Conservation (phyloP, 2,329 filamentous ascomycete genomes). For the Ascomycota sp. region DNA sequence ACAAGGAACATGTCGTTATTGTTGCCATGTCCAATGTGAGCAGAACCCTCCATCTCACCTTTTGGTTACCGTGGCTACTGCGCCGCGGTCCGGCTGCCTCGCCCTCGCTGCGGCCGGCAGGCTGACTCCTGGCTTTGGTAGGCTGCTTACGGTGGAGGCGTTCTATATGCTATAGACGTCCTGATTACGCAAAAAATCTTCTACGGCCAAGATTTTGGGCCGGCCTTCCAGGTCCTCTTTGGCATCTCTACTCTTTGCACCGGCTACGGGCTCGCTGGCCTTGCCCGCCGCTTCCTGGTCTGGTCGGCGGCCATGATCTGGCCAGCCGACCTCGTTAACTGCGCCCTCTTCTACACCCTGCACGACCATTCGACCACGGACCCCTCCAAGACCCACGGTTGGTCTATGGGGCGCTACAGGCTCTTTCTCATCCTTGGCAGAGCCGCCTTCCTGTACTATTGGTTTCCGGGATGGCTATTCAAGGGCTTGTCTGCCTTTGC, state of each 20-base stretch:
- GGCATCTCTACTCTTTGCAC: constrained; percentile 33
- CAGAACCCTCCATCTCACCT: background rate
- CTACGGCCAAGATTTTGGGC: constrained; percentile 34
- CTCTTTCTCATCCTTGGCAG: constrained; percentile 38
- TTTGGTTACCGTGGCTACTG: no score
- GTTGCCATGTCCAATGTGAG: constrained; percentile 44
- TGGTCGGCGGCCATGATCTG: constrained; percentile 37
- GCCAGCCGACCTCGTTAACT: constrained; percentile 33
- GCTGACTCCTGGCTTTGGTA: constrained; percentile 4
- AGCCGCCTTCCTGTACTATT: constrained; percentile 33
- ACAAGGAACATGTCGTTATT: constrained; percentile 40
- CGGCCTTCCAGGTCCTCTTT: constrained; percentile 32
- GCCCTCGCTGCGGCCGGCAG: no score
- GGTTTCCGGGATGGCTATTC: constrained; percentile 42
- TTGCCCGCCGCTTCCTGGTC: constrained; percentile 31
- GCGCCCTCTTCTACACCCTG: constrained; percentile 27
- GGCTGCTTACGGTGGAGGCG: constrained; percentile 37
- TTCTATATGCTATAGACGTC: constrained; percentile 34
- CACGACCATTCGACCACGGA: constrained; percentile 25
- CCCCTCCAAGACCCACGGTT: constrained; percentile 32
- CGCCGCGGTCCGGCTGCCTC: no score
- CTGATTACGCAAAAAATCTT: constrained; percentile 30
- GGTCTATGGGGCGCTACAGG: constrained; percentile 41
- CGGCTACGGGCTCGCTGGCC: constrained; percentile 35
- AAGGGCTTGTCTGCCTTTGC: constrained; percentile 42